Conservation (phyloP, 2,329 filamentous ascomycete genomes). For the Cytospora piceicola region DNA sequence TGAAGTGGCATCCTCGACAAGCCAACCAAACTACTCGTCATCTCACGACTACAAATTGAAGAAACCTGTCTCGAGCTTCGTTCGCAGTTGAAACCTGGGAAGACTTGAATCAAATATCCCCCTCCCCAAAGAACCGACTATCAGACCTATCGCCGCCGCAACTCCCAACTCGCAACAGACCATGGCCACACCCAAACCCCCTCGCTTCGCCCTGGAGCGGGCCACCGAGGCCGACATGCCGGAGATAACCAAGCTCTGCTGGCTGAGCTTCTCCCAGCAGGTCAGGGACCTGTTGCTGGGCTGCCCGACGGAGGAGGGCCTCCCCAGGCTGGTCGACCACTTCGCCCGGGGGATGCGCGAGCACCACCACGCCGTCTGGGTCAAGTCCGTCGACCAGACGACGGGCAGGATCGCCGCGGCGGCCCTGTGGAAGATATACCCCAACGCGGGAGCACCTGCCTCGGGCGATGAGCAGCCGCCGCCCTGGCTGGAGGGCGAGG, state of each 20-base stretch:
- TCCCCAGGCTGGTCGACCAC: conserved; percentile 32
- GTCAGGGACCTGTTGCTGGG: conserved; percentile 31
- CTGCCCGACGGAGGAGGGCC: conserved; percentile 32
- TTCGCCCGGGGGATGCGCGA: conserved; percentile 30
- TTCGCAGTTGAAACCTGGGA: too few species aligned
- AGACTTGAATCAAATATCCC: too few species aligned
- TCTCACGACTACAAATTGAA: background rate
- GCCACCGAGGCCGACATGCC: conserved; percentile 28
- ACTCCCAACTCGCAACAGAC: background rate
- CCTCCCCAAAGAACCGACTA: too few species aligned
- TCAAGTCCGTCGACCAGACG: conserved; percentile 43
- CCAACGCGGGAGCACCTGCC: conserved; percentile 33
- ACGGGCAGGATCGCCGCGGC: conserved; percentile 41
- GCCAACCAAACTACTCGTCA: background rate
- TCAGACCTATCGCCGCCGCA: too few species aligned
- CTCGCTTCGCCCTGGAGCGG: conserved; percentile 17
- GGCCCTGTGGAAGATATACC: conserved; percentile 42
- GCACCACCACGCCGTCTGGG: conserved; percentile 40
- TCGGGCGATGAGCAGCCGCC: conserved; percentile 31
- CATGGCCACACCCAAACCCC: background rate
- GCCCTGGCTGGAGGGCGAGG: conserved; percentile 40
- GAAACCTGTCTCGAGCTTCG: background rate
- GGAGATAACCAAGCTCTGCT: conserved; percentile 28
- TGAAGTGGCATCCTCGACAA: background rate
- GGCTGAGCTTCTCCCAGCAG: conserved; percentile 27